Evolutionary conservation across 1,284 basidiomycete genomes (phyloP).

Genomic region (Trametes polyzona): DNA sequence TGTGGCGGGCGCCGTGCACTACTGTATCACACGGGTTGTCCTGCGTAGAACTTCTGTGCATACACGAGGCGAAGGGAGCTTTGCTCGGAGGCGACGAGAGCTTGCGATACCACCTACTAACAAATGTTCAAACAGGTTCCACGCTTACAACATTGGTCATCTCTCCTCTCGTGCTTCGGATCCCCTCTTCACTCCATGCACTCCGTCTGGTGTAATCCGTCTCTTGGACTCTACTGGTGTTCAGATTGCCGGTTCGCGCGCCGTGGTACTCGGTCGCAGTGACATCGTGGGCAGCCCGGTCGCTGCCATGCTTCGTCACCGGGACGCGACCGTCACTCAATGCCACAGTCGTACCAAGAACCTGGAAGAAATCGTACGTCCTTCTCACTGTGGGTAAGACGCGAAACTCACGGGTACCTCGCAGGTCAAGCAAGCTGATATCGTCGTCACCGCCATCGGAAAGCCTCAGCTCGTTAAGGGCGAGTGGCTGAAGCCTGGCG

Average conservation of each 20-base stretch:
- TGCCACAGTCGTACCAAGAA: conserved; percentile 92
- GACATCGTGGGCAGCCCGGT: conserved; percentile 99
- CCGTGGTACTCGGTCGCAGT: conserved; percentile 94
- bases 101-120: too few species aligned
- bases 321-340: conserved; percentile 96
- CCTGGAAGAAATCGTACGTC: conserved; percentile 74
- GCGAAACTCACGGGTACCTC: not conserved
- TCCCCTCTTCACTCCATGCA: conserved; percentile 95
- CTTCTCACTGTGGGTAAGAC: conserved; percentile 10
- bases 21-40: too few species aligned
- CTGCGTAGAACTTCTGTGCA: too few species aligned
- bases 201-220: conserved; percentile 91
- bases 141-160: conserved; percentile 98
- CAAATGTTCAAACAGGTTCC: too few species aligned
- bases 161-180: conserved; percentile 89
- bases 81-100: too few species aligned
- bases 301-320: conserved; percentile 85
- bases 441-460: conserved; percentile 94
- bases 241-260: conserved; percentile 75
- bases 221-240: conserved; percentile 88
- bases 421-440: conserved; percentile 86
- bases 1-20: too few species aligned
- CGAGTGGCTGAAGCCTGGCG: conserved; percentile 95
- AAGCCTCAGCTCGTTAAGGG: conserved; percentile 90
- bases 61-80: too few species aligned